Conservation (phyloP, 805 yeast genomes). For the Cyberlindnera xylosilytica region DNA sequence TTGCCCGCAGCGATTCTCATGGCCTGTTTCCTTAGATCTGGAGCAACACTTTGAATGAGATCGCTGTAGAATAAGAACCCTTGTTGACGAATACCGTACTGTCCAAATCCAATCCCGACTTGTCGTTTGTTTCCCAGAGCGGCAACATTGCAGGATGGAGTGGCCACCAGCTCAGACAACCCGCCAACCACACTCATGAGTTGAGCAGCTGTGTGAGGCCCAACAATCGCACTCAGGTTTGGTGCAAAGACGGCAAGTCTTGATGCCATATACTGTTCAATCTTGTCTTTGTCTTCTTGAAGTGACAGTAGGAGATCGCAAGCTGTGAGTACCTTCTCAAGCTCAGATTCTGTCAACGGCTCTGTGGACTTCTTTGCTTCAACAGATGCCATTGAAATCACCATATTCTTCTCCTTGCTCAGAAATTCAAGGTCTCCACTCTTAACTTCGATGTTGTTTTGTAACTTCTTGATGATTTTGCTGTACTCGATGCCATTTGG, state of each 20-base stretch:
- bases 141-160: slow-evolving; percentile 83
- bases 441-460: slow-evolving; percentile 40
- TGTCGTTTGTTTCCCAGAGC: slow-evolving; percentile 62
- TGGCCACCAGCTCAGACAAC: slow-evolving; percentile 54
- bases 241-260: slow-evolving; percentile 69
- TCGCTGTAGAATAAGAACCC: slow-evolving; percentile 68
- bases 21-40: slow-evolving; percentile 61
- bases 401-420: slow-evolving; percentile 63
- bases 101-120: slow-evolving; percentile 38
- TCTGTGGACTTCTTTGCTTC: slow-evolving; percentile 36
- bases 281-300: slow-evolving; percentile 36
- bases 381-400: slow-evolving; percentile 70
- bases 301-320: slow-evolving; percentile 48
- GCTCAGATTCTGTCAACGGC: slow-evolving; percentile 31
- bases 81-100: slow-evolving; percentile 50
- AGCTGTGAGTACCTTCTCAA: slow-evolving; percentile 38
- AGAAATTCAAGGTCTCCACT: slow-evolving; percentile 34
- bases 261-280: slow-evolving; percentile 53
- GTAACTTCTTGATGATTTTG: slow-evolving; percentile 45
- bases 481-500: slow-evolving; percentile 63
- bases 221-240: slow-evolving; percentile 69
- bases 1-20: slow-evolving; percentile 79
- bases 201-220: slow-evolving; percentile 70
- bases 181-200: slow-evolving; percentile 70
- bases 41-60: slow-evolving; percentile 55